These are phyloP conservation scores for Dioscorea dumetorum DNA, from an alignment of 106 monocot genomes.

Conservation along the genomic window DNA sequence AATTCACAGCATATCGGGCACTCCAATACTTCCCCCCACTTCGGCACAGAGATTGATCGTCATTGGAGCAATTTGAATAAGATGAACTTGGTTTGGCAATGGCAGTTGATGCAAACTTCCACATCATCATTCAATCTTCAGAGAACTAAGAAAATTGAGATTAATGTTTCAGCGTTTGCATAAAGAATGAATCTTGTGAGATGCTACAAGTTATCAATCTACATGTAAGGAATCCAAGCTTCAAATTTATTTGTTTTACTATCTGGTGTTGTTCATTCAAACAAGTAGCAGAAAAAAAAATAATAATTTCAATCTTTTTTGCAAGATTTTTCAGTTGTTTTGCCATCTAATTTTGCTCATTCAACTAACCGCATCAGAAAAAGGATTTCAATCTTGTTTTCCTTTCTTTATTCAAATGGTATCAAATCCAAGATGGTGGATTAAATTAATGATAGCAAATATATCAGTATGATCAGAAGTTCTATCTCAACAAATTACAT, in stretches of 20 bases:
- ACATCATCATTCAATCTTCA: not conserved
- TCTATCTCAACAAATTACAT: too few relatives aligned
- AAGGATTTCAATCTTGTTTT: too few relatives aligned
- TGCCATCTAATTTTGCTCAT: not conserved
- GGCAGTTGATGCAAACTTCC: slow-evolving; percentile 3
- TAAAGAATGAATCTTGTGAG: not conserved
- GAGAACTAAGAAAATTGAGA: not conserved
- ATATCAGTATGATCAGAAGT: too few relatives aligned
- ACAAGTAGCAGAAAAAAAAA: too few relatives aligned
- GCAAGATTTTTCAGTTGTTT: not conserved
- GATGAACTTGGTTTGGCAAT: not conserved
- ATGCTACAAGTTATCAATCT: not conserved
- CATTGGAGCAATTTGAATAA: slow-evolving; percentile 7
- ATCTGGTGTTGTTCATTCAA: not conserved
- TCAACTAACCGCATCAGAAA: too few relatives aligned
- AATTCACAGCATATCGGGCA: slow-evolving; percentile 21
- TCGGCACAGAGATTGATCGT: not conserved
- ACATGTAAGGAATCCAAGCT: not conserved
- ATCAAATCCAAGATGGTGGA: too few relatives aligned
- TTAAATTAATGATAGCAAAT: too few relatives aligned
- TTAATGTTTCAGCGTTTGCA: not conserved
- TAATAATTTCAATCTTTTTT: too few relatives aligned
- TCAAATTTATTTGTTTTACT: not conserved
- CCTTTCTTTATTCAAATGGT: too few relatives aligned
- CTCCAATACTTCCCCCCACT: slow-evolving; percentile 5